Base-by-base conservation (phyloP, 2,329 filamentous ascomycete species). In the Furcasterigmium sp. region DNA sequence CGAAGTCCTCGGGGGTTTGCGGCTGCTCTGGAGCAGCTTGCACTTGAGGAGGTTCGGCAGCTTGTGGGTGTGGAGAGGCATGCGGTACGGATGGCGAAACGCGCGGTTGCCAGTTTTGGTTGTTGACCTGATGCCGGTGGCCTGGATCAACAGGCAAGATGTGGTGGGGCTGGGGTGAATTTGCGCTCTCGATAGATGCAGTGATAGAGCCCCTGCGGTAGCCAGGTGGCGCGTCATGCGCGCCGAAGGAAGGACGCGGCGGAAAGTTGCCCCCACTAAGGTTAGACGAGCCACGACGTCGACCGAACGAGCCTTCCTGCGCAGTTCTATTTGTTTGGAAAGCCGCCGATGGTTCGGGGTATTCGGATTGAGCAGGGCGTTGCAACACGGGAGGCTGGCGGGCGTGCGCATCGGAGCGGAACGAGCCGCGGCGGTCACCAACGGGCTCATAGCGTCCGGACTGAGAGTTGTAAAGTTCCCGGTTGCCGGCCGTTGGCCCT, bases 371-470 rank as follows among this genome's bases (percentile, higher is more conserved):
- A 4, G 73, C 67, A 17, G 84, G 78, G 37, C 91, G 76, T 59
- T 96, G 91, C 37, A 97, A 67, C 8, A 97, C 68, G 13, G 89
- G 78, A 19, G 88, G 85, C 51, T 91, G 84, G 39, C 86, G 80
- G 44, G 79, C 74, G 47, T 78, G 75, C 43, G 72, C 65, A 42
- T 93, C 87, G 43, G 81, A 78, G 41, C 85, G 80, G 50, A 78
- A 69, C 23, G 85, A 81, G 15, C 79, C 80, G 51, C 88, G 81
- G 29, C 90, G 83, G 49, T 95, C 89, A 41, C 78, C 72, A 4
- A 91, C 91, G 14, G 91, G 90, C 59, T 97, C 91, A 54, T 95
- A 95, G 40, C 89, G 84, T 15, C 91, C 91, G 42, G 89, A 95
- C 43, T 94, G 86, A n/a, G 91, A 95, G 60, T 97, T 96, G 68